Conservation (phyloP, 1,139 yeast genomes). For the Geotrichum cucujoidarum region DNA sequence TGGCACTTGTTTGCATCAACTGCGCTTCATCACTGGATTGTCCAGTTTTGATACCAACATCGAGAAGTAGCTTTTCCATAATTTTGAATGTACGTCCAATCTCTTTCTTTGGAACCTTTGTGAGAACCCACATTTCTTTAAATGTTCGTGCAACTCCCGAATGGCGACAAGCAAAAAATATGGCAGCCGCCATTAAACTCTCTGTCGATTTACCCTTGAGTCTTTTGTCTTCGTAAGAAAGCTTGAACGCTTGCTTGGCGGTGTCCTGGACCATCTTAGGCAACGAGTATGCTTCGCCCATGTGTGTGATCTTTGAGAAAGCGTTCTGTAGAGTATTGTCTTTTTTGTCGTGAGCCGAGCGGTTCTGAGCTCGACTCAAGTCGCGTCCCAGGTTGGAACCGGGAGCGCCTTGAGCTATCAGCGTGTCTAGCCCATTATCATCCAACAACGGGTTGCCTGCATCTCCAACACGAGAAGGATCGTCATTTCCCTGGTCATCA, state of each 20-base stretch:
- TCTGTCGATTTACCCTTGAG: constrained; percentile 90
- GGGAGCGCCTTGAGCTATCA: constrained; percentile 76
- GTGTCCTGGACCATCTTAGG: constrained; percentile 96
- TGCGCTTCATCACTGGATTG: constrained; percentile 41
- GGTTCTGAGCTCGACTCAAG: constrained; percentile 82
- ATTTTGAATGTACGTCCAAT: constrained; percentile 73
- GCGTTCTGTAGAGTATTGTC: constrained; percentile 88
- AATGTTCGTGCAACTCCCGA: constrained; percentile 93
- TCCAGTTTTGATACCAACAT: constrained; percentile 33
- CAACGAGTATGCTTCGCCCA: constrained; percentile 94
- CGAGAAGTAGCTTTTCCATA: constrained; percentile 62
- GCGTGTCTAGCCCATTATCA: constrained; percentile 86
- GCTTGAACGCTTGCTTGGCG: constrained; percentile 91
- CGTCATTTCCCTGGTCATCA: constrained; percentile 97
- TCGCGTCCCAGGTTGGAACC: constrained; percentile 73
- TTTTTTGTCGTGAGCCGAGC: constrained; percentile 76
- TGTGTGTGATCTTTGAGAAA: constrained; percentile 83
- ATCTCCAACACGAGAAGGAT: constrained; percentile 98
- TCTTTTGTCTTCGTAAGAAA: constrained; percentile 83
- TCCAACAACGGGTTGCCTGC: constrained; percentile 94
- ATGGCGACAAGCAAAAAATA: constrained; percentile 89
- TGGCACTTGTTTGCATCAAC: constrained; percentile 81
- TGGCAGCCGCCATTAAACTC: constrained; percentile 94
- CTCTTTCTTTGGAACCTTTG: constrained; percentile 90
- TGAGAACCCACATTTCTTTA: constrained; percentile 92